phyloP scores from a whole-genome alignment of 805 yeast species.

The Candida argentea region DNA sequence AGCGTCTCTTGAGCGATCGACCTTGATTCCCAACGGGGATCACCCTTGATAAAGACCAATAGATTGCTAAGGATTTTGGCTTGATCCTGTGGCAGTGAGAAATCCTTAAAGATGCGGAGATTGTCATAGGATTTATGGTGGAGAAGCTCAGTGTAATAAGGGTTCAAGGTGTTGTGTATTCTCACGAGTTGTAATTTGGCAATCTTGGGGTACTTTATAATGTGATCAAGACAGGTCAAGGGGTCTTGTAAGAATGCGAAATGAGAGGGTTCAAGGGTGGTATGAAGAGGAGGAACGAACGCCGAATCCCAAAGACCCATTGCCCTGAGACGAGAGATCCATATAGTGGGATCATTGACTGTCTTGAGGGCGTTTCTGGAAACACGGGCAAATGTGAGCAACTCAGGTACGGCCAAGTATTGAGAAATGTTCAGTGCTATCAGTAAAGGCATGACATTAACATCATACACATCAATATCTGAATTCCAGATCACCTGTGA shows the following conservation, averaged over 20 bases:
- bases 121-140: slow-evolving; percentile 30
- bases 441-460: slow-evolving; percentile 24
- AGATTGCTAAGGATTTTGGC: slow-evolving; percentile 35
- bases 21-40: slow-evolving; percentile 18
- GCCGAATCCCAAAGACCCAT: slow-evolving; percentile 30
- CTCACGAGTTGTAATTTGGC: slow-evolving; percentile 30
- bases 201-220: slow-evolving; percentile 14
- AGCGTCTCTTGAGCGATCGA: slow-evolving; percentile 30
- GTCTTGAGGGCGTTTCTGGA: slow-evolving; percentile 28
- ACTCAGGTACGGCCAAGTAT: slow-evolving; percentile 27
- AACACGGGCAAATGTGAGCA: slow-evolving; percentile 26
- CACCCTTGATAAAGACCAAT: slow-evolving; percentile 27
- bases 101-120: slow-evolving; percentile 36
- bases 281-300: slow-evolving; percentile 2
- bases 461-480: slow-evolving; percentile 35
- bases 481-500: slow-evolving; percentile 37
- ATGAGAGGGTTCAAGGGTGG: slow-evolving; percentile 3
- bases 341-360: slow-evolving; percentile 27
- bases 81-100: slow-evolving; percentile 42
- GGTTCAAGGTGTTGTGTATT: slow-evolving; percentile 28
- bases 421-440: slow-evolving; percentile 26
- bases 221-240: slow-evolving; percentile 23
- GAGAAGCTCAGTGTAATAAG: slow-evolving; percentile 38
- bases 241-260: slow-evolving; percentile 14
- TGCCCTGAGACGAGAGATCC: slow-evolving; percentile 25